Base-by-base conservation (phyloP, 2,329 filamentous ascomycete genomes). In the Scedosporium minutisporum region DNA sequence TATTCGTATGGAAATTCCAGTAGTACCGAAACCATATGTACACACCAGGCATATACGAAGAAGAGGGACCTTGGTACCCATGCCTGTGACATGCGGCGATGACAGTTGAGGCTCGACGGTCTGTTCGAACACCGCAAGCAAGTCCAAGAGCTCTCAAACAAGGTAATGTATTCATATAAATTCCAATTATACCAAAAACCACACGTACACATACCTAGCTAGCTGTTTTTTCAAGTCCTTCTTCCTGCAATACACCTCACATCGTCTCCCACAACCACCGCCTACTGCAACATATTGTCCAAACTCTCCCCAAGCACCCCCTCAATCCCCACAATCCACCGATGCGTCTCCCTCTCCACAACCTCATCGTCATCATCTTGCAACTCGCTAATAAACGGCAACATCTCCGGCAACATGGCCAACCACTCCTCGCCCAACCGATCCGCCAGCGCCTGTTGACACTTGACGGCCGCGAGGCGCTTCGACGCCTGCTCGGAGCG, bases 361-460 rank as follows among this genome's bases (percentile, higher is more conserved):
- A 83, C 82, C 77, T 97, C 95, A 71, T 97, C 93, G 68, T 97
- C 95, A 72, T 99, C 95, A 72, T 99, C 95, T 77, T 96, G 89
- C 70, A 96, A 75, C 78, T 99, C 95, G 70, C 91, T 96, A 69
- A 99, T 96, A 66, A 93, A 91, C 21, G 96, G 93, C 72, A 99
- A 77, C 89, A 97, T 97, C 82, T 99, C 95, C 0, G 93, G 91
- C 71, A 97, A 74, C 78, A 96, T 83, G 1, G 87, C 84, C 64
- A 99, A 77, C 95, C 95, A 99, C 71, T 99, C 95, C 73, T 97
- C 93, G 64, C 93, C 93, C 27, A 97, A 76, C 58, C 85, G 81
- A 67, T 89, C 86, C 12, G 92, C 96, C 65, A 97, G 79, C 14
- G 82, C 84, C 71, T 92, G 88, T 77, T 97, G 86, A 67, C 88